phyloP scores from a whole-genome alignment of 345 rosid genomes.

The Aegle marmelos region DNA sequence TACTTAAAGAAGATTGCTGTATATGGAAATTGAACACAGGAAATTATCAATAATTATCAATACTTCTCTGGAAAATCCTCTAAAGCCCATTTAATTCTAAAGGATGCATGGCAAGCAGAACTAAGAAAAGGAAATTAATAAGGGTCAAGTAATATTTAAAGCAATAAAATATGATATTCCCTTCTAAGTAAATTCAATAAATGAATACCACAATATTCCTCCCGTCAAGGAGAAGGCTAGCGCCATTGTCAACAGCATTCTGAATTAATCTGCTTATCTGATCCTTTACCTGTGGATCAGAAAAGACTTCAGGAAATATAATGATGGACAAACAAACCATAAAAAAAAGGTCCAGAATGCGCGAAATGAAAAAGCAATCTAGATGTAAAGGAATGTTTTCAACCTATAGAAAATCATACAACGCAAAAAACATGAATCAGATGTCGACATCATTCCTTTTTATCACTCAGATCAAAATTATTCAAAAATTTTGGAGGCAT shows the following conservation, averaged over 20 bases:
- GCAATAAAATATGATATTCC: slow-evolving; percentile 3
- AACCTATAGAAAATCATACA: slow-evolving; percentile 7
- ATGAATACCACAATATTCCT: slow-evolving; percentile 30
- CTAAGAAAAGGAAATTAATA: not conserved
- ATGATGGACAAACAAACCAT: not conserved
- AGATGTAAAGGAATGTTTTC: not conserved
- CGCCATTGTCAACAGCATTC: slow-evolving; percentile 32
- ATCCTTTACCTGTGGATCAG: slow-evolving; percentile 31
- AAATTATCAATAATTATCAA: not conserved
- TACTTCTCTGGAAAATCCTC: not conserved
- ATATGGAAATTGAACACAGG: not conserved
- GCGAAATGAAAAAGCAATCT: slow-evolving; percentile 7
- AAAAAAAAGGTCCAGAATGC: not conserved
- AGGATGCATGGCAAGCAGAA: slow-evolving; percentile 1
- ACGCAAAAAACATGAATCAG: not conserved
- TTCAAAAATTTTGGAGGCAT: not conserved
- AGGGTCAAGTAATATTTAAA: not conserved
- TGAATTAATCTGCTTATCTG: slow-evolving; percentile 29
- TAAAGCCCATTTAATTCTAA: slow-evolving; percentile 6
- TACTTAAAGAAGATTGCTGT: not conserved
- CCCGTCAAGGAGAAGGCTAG: slow-evolving; percentile 41
- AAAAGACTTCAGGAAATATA: slow-evolving; percentile 2
- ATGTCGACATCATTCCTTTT: not conserved
- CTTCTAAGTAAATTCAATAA: slow-evolving; percentile 1
- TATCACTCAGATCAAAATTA: slow-evolving; percentile 4